Evolutionary conservation across 192 early-diverging fungal genomes (phyloP).

Genomic region (Entomortierella beljakovae): DNA sequence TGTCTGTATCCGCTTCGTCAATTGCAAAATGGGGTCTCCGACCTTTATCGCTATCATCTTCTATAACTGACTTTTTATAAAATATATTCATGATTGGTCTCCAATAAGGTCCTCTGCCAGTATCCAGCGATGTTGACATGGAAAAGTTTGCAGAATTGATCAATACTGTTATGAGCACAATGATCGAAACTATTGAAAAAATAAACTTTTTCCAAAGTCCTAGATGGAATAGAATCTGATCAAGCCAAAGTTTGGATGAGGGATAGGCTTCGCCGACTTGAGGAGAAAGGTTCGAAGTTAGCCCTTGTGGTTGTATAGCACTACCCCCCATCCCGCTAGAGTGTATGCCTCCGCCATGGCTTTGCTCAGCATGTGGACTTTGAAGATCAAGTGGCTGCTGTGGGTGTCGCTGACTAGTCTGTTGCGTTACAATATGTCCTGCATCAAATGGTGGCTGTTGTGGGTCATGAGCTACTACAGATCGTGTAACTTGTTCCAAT

Average conservation of each 20-base stretch:
- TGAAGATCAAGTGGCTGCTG: constrained; percentile 47
- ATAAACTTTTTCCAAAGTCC: constrained; percentile 32
- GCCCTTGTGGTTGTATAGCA: background rate
- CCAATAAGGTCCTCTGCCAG: constrained; percentile 24
- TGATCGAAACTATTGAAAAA: constrained; percentile 8
- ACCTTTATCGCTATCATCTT: too few relatives aligned
- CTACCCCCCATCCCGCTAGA: background rate
- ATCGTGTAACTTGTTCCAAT: constrained; percentile 17
- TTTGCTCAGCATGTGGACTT: constrained; percentile 32
- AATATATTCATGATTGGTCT: too few relatives aligned
- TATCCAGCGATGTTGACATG: constrained; percentile 20
- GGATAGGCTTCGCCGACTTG: constrained; percentile 12
- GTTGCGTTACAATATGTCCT: constrained; percentile 5
- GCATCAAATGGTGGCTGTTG: constrained; percentile 32
- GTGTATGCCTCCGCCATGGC: constrained; percentile 7
- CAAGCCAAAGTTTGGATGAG: background rate
- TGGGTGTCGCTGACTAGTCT: constrained; percentile 37
- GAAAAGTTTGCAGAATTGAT: constrained; percentile 43
- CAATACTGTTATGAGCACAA: constrained; percentile 28
- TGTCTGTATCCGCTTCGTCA: background rate
- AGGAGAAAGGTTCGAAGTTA: constrained; percentile 20
- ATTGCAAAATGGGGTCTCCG: too few relatives aligned
- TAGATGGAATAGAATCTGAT: background rate
- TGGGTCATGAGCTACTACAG: constrained; percentile 29
- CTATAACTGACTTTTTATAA: too few relatives aligned